Evolutionary conservation across 1,284 basidiomycete genomes (phyloP).

Genomic region (Pseudozyma hubeiensis): DNA sequence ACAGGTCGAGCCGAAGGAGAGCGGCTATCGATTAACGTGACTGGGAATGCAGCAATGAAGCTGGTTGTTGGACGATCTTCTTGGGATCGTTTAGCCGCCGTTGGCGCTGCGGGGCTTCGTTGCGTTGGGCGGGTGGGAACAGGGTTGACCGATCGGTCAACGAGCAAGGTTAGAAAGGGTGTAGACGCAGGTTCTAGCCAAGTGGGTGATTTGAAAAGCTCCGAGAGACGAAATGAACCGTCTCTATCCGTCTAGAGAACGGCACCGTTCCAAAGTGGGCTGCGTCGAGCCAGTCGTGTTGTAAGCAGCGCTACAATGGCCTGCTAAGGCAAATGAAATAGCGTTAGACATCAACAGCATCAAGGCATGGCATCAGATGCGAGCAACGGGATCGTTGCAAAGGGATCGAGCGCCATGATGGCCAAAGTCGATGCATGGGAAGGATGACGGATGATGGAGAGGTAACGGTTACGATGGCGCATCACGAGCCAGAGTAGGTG

Average conservation of each 20-base stretch:
- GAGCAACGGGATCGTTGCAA: too few relatives aligned
- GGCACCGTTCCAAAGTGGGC: conserved; percentile 2
- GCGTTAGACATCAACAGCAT: too few relatives aligned
- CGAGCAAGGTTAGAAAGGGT: conserved; percentile 44
- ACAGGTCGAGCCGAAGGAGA: conserved; percentile 2
- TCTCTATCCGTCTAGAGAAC: conserved; percentile 11
- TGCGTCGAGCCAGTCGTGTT: conserved; percentile 23
- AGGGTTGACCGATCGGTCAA: conserved; percentile 39
- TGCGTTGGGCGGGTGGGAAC: conserved; percentile 25
- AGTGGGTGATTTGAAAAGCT: conserved; percentile 20
- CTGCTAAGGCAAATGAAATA: conserved; percentile 12
- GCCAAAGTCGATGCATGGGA: too few relatives aligned
- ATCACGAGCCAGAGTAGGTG: neutral
- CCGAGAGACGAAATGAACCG: conserved; percentile 24
- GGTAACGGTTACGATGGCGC: neutral
- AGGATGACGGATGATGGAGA: neutral
- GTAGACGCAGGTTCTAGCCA: conserved; percentile 34
- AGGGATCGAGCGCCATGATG: too few relatives aligned
- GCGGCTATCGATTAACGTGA: conserved; percentile 35
- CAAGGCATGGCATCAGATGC: too few relatives aligned
- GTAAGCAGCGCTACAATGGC: neutral
- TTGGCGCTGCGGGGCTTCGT: conserved; percentile 27
- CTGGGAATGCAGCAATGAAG: neutral
- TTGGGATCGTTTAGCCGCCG: conserved; percentile 20
- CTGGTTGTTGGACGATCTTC: conserved; percentile 6